Evolutionary conservation across 2,329 filamentous ascomycete genomes (phyloP), one percentile per base, ranked within the genome.

Genomic region (Hypoxylon sp.): DNA sequence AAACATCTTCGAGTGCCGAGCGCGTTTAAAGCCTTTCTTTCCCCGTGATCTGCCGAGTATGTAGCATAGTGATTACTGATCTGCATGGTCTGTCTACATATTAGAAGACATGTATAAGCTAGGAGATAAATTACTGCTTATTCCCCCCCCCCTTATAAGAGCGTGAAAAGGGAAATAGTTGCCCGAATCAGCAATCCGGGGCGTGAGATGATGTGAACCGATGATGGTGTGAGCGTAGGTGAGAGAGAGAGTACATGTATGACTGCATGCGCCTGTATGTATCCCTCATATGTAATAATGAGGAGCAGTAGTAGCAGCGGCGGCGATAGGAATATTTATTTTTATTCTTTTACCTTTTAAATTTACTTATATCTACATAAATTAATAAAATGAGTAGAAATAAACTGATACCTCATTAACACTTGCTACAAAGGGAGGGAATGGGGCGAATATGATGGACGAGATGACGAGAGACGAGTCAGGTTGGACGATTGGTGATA

Each of bases 21-120:
- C 2, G 14, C 17, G 14, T 17, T 44, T 22, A 44, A 44, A 44
- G 39, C 39, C 39, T 44, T 44, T 44, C 22, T 2, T 44, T 22
- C 17, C 39, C 39, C 39, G 39, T 44, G 39, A 44, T 22, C 39
- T 44, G 39, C 39, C 39, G 14, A 44, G 17, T 22, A 22, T 11
- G 39, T 22, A 44, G 17, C 39, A 44, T 17, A 17, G 17, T 44
- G 39, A 44, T 44, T 44, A 44, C 39, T 44, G 39, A 44, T 44
- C 39, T 44, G 39, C 39, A 11, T 44, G 10, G 19, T 44, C 14
- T 10, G 19, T 44, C 14, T 10, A 44, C 17, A 37, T 31, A 6
- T 37, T 22, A 22, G 19, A 44, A 19, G 4, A 3, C 11, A 44
- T 5, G 9, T 5, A 6, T 6, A 9, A 8, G 14, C 8, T 44